Evolutionary conservation across 1,139 yeast species (phyloP).

Genomic region (Suhomyces kunorum): DNA sequence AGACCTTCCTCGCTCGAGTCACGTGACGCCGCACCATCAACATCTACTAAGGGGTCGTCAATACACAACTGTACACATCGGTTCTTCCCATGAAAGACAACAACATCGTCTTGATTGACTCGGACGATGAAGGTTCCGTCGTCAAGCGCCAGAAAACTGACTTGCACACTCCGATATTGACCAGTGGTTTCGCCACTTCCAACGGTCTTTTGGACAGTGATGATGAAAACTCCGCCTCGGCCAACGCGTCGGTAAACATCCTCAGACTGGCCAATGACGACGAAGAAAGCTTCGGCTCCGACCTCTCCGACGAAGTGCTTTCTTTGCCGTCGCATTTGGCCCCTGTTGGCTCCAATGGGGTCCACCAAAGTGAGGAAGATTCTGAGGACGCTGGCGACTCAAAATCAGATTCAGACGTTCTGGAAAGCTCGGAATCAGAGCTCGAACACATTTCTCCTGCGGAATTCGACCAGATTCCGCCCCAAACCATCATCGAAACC

Average conservation of each 20-base stretch:
- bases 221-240: conserved; percentile 8
- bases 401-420: neutral
- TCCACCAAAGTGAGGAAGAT: conserved; percentile 4
- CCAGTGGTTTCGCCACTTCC: conserved; percentile 16
- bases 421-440: conserved; percentile 1
- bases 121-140: conserved; percentile 18
- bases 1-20: no score
- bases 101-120: conserved; percentile 22
- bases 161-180: conserved; percentile 11
- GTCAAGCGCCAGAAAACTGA: conserved; percentile 15
- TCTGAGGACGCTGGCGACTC: conserved; percentile 1
- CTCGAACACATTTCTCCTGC: conserved; percentile 8
- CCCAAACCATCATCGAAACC: conserved; percentile 38
- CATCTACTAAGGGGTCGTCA: conserved; percentile 3
- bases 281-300: conserved; percentile 1
- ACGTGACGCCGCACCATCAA: conserved; percentile 1
- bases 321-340: conserved; percentile 12
- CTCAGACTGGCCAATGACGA: neutral
- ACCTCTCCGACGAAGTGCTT: conserved; percentile 10
- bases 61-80: neutral
- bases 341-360: conserved; percentile 7
- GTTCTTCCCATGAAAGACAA: conserved; percentile 9
- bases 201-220: conserved; percentile 13
- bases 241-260: conserved; percentile 6
- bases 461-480: conserved; percentile 15